Base-by-base conservation (phyloP, 2,329 filamentous ascomycete species). In the Dendryphion nanum region DNA sequence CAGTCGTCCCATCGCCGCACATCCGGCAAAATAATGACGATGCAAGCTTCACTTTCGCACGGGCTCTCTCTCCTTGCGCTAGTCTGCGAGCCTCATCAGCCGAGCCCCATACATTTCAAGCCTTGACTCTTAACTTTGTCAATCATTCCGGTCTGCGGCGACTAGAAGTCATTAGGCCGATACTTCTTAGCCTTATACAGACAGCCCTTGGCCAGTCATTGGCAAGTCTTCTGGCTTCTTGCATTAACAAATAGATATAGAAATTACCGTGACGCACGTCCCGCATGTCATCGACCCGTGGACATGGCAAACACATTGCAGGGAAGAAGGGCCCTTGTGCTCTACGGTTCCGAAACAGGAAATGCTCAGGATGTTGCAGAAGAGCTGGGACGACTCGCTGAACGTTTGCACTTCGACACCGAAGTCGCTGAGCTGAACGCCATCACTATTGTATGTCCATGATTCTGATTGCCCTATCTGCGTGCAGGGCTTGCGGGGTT, bases 301-400 rank as follows among this genome's bases (percentile, higher is more conserved):
- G n/a, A n/a, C n/a, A 59, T 58, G 51, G 41, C 40, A 17, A 41
- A 39, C 40, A 35, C 48, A 15, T 46, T 48, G 39, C 48, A 48
- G 29, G 40, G 47, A 35, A 60, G 61, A 51, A 76, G 70, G 29
- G 80, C 77, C 35, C 78, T 95, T 50, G 76, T 98, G 41, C 76
- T 95, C 21, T 98, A 95, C 68, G 93, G 89, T 38, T 94, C 91
- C 26, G 93, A 98, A 71, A 97, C 90, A 16, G 93, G 93, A 40
- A 96, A 93, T 59, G 85, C 89, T 38, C 87, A 95, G 66, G 91
- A 97, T 67, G 80, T 91, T 47, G 91, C 93, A 15, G 83, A 89
- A 56, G 89, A 96, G 62, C 72, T 97, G 45, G 87, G 84, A 26
- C 76, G 82, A 28, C 67, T 87, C 48, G 78, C 82, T 23, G 82